A percentile compares a stretch with the other conserved stretches of the same genome.
These are phyloP conservation scores for Selenicereus undatus DNA, from an alignment of 148 eudicot genomes.

Conservation along the genomic window DNA sequence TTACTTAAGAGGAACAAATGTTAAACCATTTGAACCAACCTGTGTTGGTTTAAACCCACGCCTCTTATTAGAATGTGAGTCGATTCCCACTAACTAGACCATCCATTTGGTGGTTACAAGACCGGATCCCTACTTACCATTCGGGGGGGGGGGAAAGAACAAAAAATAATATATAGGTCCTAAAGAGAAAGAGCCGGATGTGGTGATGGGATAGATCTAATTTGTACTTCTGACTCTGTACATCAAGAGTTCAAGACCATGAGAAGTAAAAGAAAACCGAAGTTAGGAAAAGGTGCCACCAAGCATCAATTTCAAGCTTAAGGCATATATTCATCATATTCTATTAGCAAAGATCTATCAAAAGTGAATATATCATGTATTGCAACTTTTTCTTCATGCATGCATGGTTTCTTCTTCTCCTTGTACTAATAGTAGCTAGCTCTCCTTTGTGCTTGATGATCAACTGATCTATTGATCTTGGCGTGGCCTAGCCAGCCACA, in stretches of 20 bases:
- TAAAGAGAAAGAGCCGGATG: neutral
- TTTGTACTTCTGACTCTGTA: neutral
- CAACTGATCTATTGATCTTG: constrained; percentile 40
- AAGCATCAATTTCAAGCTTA: neutral
- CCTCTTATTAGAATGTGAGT: no score
- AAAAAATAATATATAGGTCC: neutral
- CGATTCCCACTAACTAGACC: no score
- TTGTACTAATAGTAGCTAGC: neutral
- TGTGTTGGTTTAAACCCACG: no score
- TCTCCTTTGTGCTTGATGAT: neutral
- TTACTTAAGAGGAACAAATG: no score
- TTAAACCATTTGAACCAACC: no score
- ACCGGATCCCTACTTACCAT: no score
- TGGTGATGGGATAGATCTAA: neutral
- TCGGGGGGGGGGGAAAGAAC: no score
- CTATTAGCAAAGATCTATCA: neutral
- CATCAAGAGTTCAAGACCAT: neutral
- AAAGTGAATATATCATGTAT: neutral
- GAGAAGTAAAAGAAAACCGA: no score
- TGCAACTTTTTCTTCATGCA: neutral
- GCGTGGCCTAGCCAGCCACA: constrained; percentile 82
- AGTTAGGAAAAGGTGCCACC: neutral
- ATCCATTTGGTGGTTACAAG: no score
- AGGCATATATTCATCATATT: neutral
- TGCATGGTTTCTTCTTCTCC: constrained; percentile 2